A percentile compares a stretch with the other conserved stretches of the same genome.
Evolutionary conservation across 2,329 filamentous ascomycete genomes (phyloP).

Genomic region (Aspergillus cejpii): DNA sequence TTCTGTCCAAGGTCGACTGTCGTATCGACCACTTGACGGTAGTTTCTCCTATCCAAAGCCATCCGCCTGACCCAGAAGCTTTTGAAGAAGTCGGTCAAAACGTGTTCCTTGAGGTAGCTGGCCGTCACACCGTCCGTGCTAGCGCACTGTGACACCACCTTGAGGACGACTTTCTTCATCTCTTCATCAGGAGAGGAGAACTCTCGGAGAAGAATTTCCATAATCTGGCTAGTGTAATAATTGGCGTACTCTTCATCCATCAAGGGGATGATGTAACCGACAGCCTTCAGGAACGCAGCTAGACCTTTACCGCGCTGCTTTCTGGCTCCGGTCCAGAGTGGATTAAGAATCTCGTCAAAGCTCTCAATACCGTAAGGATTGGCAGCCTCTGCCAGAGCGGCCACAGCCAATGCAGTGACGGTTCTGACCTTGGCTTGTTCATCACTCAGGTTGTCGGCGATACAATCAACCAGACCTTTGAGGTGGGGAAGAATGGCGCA

Average conservation of each 20-base stretch:
- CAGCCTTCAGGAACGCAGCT: conserved; percentile 91
- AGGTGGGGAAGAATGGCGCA: conserved; percentile 93
- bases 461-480: conserved; percentile 93
- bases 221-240: conserved; percentile 97
- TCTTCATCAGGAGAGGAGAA: conserved; percentile 97
- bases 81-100: conserved; percentile 95
- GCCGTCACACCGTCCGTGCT: conserved; percentile 92
- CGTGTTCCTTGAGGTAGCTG: conserved; percentile 88
- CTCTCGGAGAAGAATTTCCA: conserved; percentile 94
- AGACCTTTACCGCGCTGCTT: conserved; percentile 96
- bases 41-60: conserved; percentile 96
- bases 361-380: conserved; percentile 99
- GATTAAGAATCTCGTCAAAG: conserved; percentile 95
- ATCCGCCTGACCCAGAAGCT: conserved; percentile 97
- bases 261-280: conserved; percentile 94
- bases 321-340: conserved; percentile 89
- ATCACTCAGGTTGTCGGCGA: conserved; percentile 90
- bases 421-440: conserved; percentile 97
- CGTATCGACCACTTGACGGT: conserved; percentile 94
- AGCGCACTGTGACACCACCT: conserved; percentile 93
- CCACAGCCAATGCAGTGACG: conserved; percentile 89
- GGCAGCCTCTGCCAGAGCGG: conserved; percentile 88
- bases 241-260: conserved; percentile 99
- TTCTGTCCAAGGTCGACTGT: conserved; percentile 96
- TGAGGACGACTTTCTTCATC: conserved; percentile 99